These are phyloP conservation scores for Populus deltoides DNA, from an alignment of 345 rosid species.

Conservation along the genomic window DNA sequence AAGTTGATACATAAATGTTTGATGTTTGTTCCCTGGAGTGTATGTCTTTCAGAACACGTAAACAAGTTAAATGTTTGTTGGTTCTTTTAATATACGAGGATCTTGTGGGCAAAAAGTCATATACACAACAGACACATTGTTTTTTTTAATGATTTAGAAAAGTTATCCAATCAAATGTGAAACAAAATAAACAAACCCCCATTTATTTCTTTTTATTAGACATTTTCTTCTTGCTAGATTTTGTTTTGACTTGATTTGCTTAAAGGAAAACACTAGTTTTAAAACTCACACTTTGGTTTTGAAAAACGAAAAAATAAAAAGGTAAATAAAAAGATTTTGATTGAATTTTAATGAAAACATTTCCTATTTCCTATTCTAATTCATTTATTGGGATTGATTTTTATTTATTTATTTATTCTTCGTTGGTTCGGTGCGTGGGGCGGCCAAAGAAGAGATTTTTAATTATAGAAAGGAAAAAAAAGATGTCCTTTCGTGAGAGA, in stretches of 20 bases:
- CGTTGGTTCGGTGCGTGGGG: conserved; percentile 25
- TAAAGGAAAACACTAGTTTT: conserved; percentile 32
- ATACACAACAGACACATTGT: background rate
- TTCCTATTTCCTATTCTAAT: conserved; percentile 17
- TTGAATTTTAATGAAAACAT: conserved; percentile 25
- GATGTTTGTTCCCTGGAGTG: background rate
- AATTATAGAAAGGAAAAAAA: conserved; percentile 29
- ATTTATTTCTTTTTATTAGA: background rate
- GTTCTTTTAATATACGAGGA: conserved; percentile 19
- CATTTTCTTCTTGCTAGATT: background rate
- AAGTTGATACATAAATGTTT: too few species aligned
- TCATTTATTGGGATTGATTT: conserved; percentile 23
- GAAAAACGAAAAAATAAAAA: background rate
- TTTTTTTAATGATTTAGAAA: conserved; percentile 2
- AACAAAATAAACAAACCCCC: conserved; percentile 3
- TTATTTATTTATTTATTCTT: conserved; percentile 22
- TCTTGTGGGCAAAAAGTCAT: conserved; percentile 16
- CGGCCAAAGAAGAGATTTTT: conserved; percentile 25
- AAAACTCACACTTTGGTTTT: conserved; percentile 24
- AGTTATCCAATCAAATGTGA: conserved; percentile 14
- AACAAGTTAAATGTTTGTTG: conserved; percentile 14
- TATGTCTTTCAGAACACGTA: conserved; percentile 15
- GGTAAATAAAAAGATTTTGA: background rate
- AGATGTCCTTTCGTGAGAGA: conserved; percentile 29
- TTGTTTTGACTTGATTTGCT: conserved; percentile 35